Base-by-base conservation (phyloP, 495 filamentous ascomycete species). In the Penicillium robsamsonii region DNA sequence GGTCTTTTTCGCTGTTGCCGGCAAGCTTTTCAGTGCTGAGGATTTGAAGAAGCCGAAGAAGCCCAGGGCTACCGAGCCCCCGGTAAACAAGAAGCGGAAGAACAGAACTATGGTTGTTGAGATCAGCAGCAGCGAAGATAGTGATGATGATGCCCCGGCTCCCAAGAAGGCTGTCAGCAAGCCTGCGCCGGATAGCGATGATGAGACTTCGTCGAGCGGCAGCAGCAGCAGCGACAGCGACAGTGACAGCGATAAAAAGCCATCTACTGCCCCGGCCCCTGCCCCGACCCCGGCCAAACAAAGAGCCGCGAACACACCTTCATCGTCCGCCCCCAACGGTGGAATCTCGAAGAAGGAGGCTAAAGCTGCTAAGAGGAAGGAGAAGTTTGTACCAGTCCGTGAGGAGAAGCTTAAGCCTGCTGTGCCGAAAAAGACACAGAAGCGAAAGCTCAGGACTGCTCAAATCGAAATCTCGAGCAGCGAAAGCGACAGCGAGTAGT, bases 11-110 rank as follows among this genome's bases (percentile, higher is more conserved):
- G 68, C 69, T 51, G 62, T 79, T 27, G 68, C 67, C 3, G 74
- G 68, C 12, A 62, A 65, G 30, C 53, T 73, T 18, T 76, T 74
- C 42, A 61, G 56, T 24, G 57, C 54, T 50, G 61, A 70, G 51
- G 71, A 67, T 50, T 62, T 61, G 12, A 71, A 65, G 11, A 71
- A 65, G 11, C 51, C 56, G 11, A 74, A 69, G 43, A 70, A 69
- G 59, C 64, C 61, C 22, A 71, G 65, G 55, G 57, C 56, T 42
- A 25, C 53, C 11, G 64, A 62, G 43, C 72, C 75, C 68, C 71
- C 31, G 57, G 64, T 20, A 79, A 79, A n/a, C 66, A 80, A 79
- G 61, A 85, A 84, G 71, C 77, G 83, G 62, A 79, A 82, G 63
- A 85, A 85, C 51, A 62, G 76, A 55, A 79, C 73, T 45, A 71